phyloP scores from a whole-genome alignment of 2,329 filamentous ascomycete species.

The Colletotrichum graminicola region DNA sequence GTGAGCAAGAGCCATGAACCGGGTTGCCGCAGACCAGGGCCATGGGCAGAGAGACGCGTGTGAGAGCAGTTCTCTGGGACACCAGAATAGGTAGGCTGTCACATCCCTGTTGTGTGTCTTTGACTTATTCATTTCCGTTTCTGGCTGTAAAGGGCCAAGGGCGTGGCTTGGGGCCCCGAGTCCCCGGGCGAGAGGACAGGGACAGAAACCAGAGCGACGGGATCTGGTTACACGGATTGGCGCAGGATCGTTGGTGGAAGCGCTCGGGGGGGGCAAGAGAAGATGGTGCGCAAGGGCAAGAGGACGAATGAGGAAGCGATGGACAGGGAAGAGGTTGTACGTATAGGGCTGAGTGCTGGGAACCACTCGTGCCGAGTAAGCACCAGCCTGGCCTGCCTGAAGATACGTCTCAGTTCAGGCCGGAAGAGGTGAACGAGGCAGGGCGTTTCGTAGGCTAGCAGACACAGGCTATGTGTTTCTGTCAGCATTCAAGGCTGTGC shows the following conservation, averaged over 20 bases:
- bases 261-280: constrained; percentile 32
- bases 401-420: constrained; percentile 38
- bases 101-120: constrained; percentile 2
- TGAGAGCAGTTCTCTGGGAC: neutral
- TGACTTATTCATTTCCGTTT: constrained; percentile 22
- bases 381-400: constrained; percentile 34
- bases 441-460: constrained; percentile 18
- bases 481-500: constrained; percentile 39
- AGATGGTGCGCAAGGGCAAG: constrained; percentile 8
- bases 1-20: constrained; percentile 21
- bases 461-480: constrained; percentile 21
- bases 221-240: constrained; percentile 27
- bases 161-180: constrained; percentile 37
- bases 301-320: constrained; percentile 23
- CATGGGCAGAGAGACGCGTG: constrained; percentile 22
- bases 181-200: constrained; percentile 15
- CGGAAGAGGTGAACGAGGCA: constrained; percentile 20
- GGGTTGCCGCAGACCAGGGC: constrained; percentile 10
- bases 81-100: constrained; percentile 24
- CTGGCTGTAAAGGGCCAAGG: constrained; percentile 20
- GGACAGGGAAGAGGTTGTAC: constrained; percentile 20
- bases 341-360: constrained; percentile 37
- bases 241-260: constrained; percentile 17
- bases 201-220: constrained; percentile 35
- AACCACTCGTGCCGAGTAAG: constrained; percentile 30